Evolutionary conservation across 2,329 filamentous ascomycete species (phyloP).

Genomic region (Cladobotryum protrusum): DNA sequence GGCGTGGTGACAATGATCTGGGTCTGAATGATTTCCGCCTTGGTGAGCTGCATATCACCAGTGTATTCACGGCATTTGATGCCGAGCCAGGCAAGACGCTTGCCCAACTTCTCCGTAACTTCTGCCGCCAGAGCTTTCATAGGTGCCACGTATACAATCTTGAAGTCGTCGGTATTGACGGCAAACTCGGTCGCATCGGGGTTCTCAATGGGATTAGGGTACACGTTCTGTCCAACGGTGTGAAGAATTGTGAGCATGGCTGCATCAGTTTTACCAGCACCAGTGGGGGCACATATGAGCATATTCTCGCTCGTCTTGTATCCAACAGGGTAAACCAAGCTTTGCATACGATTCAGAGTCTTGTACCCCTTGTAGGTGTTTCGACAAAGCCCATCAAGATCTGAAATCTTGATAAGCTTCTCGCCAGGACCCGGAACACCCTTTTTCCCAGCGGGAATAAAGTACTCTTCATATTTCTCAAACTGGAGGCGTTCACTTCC

Average conservation of each 20-base stretch:
- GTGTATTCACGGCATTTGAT: slow-evolving; percentile 90
- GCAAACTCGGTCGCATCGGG: slow-evolving; percentile 69
- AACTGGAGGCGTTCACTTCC: slow-evolving; percentile 66
- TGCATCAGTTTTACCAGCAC: slow-evolving; percentile 97
- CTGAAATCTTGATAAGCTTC: slow-evolving; percentile 69
- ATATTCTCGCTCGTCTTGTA: slow-evolving; percentile 97
- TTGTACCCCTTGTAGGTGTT: slow-evolving; percentile 95
- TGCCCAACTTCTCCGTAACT: slow-evolving; percentile 89
- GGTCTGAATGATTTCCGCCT: slow-evolving; percentile 89
- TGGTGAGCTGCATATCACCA: slow-evolving; percentile 97
- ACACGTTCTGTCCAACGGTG: slow-evolving; percentile 77
- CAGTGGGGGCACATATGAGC: slow-evolving; percentile 95
- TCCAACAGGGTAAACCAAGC: slow-evolving; percentile 87
- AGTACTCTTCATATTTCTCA: slow-evolving; percentile 83
- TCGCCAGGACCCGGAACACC: slow-evolving; percentile 67
- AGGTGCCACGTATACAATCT: slow-evolving; percentile 96
- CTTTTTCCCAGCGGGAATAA: slow-evolving; percentile 74
- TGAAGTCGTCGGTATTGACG: slow-evolving; percentile 84
- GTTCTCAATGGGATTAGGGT: slow-evolving; percentile 72
- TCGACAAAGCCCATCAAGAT: slow-evolving; percentile 82
- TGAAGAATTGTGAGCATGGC: slow-evolving; percentile 96
- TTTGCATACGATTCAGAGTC: slow-evolving; percentile 94
- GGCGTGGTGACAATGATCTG: slow-evolving; percentile 98
- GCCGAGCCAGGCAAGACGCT: slow-evolving; percentile 86
- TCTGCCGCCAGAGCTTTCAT: slow-evolving; percentile 98